Evolutionary conservation across 1,139 yeast genomes (phyloP), one percentile per base, ranked within the genome.

Genomic region (Meyerozyma guilliermondii): DNA sequence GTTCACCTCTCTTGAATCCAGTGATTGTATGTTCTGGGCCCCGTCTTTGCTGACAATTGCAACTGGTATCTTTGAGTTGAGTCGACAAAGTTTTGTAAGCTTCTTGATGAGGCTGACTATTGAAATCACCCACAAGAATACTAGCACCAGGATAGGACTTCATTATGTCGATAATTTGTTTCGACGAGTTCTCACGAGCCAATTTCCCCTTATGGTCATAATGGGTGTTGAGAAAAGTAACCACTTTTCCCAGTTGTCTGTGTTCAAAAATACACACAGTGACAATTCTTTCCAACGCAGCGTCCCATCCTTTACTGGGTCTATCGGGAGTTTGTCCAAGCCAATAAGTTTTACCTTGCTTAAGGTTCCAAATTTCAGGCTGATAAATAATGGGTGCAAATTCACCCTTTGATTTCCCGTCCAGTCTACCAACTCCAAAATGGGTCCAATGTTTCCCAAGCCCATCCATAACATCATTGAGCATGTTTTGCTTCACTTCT

Each of bases 401-500:
- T 49, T 76, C 80, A 7, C 80, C 80, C 5, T 47, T 49, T n/a
- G 50, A 46, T 23, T 52, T 49, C 3, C 80, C 80, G 47, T 76
- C 80, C 24, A 59, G 64, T 36, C 80, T 56, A 1, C 80, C 80
- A 8, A 72, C 71, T 1, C 80, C 80, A 41, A 56, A 65, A 48
- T 66, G 71, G 1, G 59, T 47, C 79, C 80, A 75, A 6, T 54
- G 54, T 38, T 55, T 54, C 43, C 66, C 68, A 41, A 71, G 59
- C 5, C 58, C 56, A 3, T 49, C 51, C 31, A 76, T 45, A 3
- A 80, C 62, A 50, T 80, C 84, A 16, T 59, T 52, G 36, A 80
- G 57, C 52, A 79, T 84, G 49, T 74, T 63, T 51, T 71, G 65
- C 42, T 77, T 61, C 16, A 75, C 83, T 52, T 79, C 84, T 52